These are phyloP conservation scores for Aureobasidium mangrovei DNA, from an alignment of 2,329 filamentous ascomycete species.

Conservation along the genomic window DNA sequence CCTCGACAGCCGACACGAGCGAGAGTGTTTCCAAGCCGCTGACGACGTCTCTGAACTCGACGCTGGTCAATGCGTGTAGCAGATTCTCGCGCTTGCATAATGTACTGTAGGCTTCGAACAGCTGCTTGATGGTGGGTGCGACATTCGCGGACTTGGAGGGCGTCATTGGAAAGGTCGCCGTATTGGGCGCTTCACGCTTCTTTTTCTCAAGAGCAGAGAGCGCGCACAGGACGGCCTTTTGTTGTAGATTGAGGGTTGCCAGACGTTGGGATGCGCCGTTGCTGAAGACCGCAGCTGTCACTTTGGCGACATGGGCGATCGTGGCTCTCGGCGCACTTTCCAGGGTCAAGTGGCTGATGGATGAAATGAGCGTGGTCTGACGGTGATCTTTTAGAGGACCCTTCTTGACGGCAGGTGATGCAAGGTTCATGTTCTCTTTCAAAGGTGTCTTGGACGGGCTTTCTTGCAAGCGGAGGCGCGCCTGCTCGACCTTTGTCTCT, in stretches of 20 bases:
- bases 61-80: constrained; percentile 78
- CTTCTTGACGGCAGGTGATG: constrained; percentile 44
- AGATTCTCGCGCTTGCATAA: constrained; percentile 83
- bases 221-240: constrained; percentile 88
- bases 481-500: constrained; percentile 63
- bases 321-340: constrained; percentile 80
- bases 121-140: constrained; percentile 71
- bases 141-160: constrained; percentile 35
- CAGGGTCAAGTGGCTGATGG: constrained; percentile 39
- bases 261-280: constrained; percentile 81
- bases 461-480: constrained; percentile 44
- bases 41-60: constrained; percentile 90
- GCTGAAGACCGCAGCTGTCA: constrained; percentile 82
- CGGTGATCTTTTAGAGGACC: constrained; percentile 33
- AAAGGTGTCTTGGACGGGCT: constrained; percentile 49
- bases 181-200: constrained; percentile 28
- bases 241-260: constrained; percentile 82
- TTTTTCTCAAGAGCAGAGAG: constrained; percentile 66
- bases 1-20: constrained; percentile 58
- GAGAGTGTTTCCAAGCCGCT: constrained; percentile 82
- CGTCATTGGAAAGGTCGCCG: constrained; percentile 23
- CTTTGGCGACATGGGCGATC: constrained; percentile 83
- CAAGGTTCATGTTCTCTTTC: constrained; percentile 70
- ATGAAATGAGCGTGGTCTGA: constrained; percentile 32
- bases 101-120: constrained; percentile 75